Percentiles rank a stretch among this genome's conserved stretches.
Conservation (phyloP, 768 basidiomycete genomes). For the Naganishia randhawae region DNA sequence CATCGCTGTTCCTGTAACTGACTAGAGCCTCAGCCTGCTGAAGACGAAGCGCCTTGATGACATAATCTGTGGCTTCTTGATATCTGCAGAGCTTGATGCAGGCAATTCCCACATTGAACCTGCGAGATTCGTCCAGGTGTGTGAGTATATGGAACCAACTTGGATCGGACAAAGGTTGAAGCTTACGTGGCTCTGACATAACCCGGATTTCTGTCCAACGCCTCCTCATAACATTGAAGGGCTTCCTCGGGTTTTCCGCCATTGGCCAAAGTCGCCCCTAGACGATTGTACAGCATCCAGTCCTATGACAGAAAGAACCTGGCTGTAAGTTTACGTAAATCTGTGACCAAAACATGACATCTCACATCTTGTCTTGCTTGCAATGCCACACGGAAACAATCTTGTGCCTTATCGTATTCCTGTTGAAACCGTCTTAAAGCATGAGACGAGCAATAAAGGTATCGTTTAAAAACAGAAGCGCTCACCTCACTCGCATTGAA, state of each 20-base stretch:
- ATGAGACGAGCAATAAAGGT: neutral
- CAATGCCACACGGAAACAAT: conserved; percentile 87
- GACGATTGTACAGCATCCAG: conserved; percentile 85
- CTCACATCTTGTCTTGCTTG: conserved; percentile 78
- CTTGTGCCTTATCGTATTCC: conserved; percentile 88
- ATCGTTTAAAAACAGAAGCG: neutral
- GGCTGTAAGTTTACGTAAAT: neutral
- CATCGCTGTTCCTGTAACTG: conserved; percentile 38
- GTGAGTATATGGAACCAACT: neutral
- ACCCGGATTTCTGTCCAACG: conserved; percentile 78
- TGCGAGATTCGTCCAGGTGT: conserved; percentile 41
- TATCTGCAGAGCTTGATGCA: conserved; percentile 80
- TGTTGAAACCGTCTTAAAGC: conserved; percentile 44
- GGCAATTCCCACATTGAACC: conserved; percentile 90
- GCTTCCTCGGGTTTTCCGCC: conserved; percentile 71
- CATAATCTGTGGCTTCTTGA: conserved; percentile 77
- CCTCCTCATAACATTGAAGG: conserved; percentile 78
- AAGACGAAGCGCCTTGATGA: conserved; percentile 80
- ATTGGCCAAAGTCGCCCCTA: conserved; percentile 92
- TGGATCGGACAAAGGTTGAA: neutral
- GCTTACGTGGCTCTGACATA: conserved; percentile 82
- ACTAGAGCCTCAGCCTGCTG: conserved; percentile 76
- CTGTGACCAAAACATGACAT: neutral
- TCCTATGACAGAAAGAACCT: conserved; percentile 61
- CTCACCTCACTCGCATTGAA: conserved; percentile 84